Conservation (phyloP, 306 rosid species). For the Trifolium subterraneum region DNA sequence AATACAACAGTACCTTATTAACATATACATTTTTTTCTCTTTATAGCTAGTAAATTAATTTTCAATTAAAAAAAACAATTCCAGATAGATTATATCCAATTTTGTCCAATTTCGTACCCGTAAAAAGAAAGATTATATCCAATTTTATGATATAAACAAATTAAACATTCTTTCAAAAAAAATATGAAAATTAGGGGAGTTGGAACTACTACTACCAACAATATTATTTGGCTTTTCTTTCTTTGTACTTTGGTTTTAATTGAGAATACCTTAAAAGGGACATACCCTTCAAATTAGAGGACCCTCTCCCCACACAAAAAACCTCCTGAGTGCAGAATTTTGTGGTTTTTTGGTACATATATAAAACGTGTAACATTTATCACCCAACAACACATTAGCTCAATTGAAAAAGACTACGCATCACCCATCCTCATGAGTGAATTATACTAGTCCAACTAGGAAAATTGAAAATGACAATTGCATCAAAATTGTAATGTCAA, state of each 20-base stretch:
- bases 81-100: no score
- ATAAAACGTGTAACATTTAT: slow-evolving; percentile 9
- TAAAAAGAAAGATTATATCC: no score
- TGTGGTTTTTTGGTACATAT: slow-evolving; percentile 11
- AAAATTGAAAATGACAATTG: slow-evolving; percentile 21
- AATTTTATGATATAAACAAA: no score
- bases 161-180: no score
- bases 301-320: slow-evolving; percentile 3
- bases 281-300: neutral
- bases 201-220: neutral
- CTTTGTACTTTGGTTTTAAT: neutral
- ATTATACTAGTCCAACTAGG: neutral
- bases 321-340: neutral
- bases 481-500: slow-evolving; percentile 23
- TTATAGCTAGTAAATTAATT: no score
- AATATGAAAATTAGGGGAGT: no score
- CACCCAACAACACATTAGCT: slow-evolving; percentile 24
- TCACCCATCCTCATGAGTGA: neutral
- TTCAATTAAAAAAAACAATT: no score
- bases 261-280: slow-evolving; percentile 29
- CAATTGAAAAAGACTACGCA: neutral
- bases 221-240: slow-evolving; percentile 27
- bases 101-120: no score
- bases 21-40: no score
- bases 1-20: no score